phyloP scores from a whole-genome alignment of 371 early-diverging fungal species.

The Mortierella sp. region DNA sequence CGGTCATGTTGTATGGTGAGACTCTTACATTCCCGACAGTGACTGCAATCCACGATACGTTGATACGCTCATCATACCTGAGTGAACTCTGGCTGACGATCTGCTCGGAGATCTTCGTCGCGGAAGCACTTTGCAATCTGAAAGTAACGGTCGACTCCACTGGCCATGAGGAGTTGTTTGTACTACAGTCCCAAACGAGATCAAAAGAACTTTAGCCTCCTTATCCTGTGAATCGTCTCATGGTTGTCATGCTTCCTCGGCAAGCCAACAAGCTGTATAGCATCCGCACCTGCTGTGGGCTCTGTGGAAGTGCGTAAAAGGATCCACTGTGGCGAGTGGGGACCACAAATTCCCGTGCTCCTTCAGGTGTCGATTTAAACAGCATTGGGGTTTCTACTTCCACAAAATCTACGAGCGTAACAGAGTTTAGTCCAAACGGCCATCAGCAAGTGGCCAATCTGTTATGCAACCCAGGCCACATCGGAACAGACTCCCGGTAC shows the following conservation, averaged over 20 bases:
- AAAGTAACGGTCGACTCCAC: slow-evolving; percentile 90
- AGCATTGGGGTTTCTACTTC: slow-evolving; percentile 94
- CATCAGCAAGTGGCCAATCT: too few relatives aligned
- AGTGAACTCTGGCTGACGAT: slow-evolving; percentile 95
- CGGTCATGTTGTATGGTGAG: too few relatives aligned
- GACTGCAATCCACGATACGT: too few relatives aligned
- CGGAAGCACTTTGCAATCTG: slow-evolving; percentile 95
- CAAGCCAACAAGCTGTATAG: too few relatives aligned
- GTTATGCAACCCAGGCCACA: background rate
- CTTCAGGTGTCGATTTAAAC: slow-evolving; percentile 95
- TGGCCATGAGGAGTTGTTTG: slow-evolving; percentile 93
- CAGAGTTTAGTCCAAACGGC: too few relatives aligned
- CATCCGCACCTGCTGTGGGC: slow-evolving; percentile 83
- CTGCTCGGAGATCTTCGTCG: slow-evolving; percentile 90
- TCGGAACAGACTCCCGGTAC: background rate
- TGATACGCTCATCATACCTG: slow-evolving; percentile 66
- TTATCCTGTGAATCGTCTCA: too few relatives aligned
- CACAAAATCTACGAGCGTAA: slow-evolving; percentile 66
- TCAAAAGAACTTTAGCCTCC: background rate
- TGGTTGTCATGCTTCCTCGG: too few relatives aligned
- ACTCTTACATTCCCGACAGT: too few relatives aligned
- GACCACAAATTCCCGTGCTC: slow-evolving; percentile 92
- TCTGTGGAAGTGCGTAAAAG: slow-evolving; percentile 92
- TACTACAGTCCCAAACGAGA: slow-evolving; percentile 49
- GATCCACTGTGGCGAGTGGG: slow-evolving; percentile 83